Evolutionary conservation across 768 basidiomycete species (phyloP), one percentile per base, ranked within the genome.

Genomic region (Rhodosporidiobolus sp.): DNA sequence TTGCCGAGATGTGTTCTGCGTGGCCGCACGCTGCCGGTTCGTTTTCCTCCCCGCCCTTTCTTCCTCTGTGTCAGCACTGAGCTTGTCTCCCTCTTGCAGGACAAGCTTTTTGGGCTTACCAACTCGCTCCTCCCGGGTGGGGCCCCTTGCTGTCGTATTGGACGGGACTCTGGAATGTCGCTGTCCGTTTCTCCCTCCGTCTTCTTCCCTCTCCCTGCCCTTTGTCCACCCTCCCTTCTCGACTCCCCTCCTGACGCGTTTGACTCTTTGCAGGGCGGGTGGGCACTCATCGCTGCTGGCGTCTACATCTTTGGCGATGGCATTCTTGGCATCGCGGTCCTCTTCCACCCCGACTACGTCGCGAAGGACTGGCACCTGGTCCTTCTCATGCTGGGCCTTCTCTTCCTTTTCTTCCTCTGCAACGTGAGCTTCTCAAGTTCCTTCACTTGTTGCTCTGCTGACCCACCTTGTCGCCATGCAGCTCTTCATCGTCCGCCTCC

Each of bases 401-500:
- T 73, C 26, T 26, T 73, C 54, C 3, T 61, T 24, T 65, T 65
- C 64, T 63, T 69, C 59, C 22, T 69, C 28, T 19, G 24, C 56
- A 73, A 73, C 45, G 71, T 67, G 22, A 43, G 71, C 49, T 4
- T 26, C 26, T 14, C 30, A 19, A 9, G n/a, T 8, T 16, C 12
- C n/a, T 30, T 11, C n/a, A 28, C 24, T 22, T 28, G 11, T 19
- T 4, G 9, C 17, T 0, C 28, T 35, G 14, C 35, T 3, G 1
- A 10, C 46, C 24, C 5, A 11, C 50, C n/a, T n/a, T n/a, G n/a
- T n/a, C 45, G 22, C 28, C 38, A 43, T 43, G 26, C 68, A 76
- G 67, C 43, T 73, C 53, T 76, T 70, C 63, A 48, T 72, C 24
- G 62, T 73, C n/a, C 60, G 53, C 6, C n/a, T 76, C 22, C 59